Base-by-base conservation (phyloP, 768 basidiomycete species). In the Galerina sulciceps region DNA sequence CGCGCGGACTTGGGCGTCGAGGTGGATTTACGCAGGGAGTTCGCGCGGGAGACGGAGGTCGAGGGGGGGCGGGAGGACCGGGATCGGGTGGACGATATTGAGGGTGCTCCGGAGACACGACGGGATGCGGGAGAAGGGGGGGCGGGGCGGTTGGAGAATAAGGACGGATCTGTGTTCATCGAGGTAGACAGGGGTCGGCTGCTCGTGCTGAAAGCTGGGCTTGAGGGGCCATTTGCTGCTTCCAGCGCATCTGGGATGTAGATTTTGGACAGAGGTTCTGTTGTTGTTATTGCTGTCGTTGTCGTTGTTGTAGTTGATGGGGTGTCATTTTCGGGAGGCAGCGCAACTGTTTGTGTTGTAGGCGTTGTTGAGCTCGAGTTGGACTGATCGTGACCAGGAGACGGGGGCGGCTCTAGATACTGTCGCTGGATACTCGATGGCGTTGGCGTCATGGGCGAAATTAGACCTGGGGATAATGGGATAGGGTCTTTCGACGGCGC, bases 101-200 rank as follows among this genome's bases (percentile, higher is more conserved):
- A 80, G 2, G 71, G 73, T 43, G 70, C 51, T 69, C 75, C 62
- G 47, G 79, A 79, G 5, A 76, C 62, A 22, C 80, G 76, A 36
- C 84, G 79, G 0, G 84, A 85, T 4, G 77, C 82, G 14, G 86
- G 87, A 1, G 85, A 87, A 4, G 82, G 82, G 0, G 87, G 87
- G 0, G 87, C 87, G 35, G 85, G 86, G 4, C 87, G 83, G 75
- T 76, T 60, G 76, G 81, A 65, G 45, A 60, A 61, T 20, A 71
- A 52, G 1, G 59, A 59, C 3, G 63, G 61, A 58, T 62, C 54
- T 20, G 54, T 53, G 53, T 34, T 37, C 46, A 51, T 53, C 15
- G 52, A 48, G 17, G 46, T 47, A n/a, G 41, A 46, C 23, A 37
- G 35, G 4, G 53, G 36, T 0, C 37, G 58, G 57, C 54, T 61